Evolutionary conservation across 768 basidiomycete genomes (phyloP).

Genomic region (Krasilnikovozyma curviuscula): DNA sequence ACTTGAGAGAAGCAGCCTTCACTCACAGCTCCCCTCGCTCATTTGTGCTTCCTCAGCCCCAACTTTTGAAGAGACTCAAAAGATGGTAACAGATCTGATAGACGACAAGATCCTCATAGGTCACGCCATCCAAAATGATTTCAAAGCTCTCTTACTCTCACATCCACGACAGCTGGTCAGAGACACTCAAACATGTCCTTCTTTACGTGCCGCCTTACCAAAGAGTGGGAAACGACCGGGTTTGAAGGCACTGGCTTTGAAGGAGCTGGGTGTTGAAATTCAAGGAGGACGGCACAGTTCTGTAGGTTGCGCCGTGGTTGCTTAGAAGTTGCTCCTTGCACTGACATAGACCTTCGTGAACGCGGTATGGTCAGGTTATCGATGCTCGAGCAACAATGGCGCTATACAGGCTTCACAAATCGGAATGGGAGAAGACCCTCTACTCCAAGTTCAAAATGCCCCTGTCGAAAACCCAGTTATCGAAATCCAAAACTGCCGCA

Average conservation of each 20-base stretch:
- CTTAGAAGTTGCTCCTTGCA: too few relatives aligned
- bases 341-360: too few relatives aligned
- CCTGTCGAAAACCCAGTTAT: slow-evolving; percentile 15
- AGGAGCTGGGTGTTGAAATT: slow-evolving; percentile 60
- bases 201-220: slow-evolving; percentile 29
- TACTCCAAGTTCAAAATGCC: slow-evolving; percentile 20
- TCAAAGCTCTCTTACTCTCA: slow-evolving; percentile 35
- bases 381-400: slow-evolving; percentile 95
- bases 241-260: slow-evolving; percentile 55
- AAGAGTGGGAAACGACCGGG: slow-evolving; percentile 41
- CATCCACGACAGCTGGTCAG: slow-evolving; percentile 28
- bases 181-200: slow-evolving; percentile 28
- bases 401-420: slow-evolving; percentile 61
- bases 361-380: slow-evolving; percentile 39
- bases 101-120: slow-evolving; percentile 66
- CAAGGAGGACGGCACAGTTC: slow-evolving; percentile 80
- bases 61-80: slow-evolving; percentile 59
- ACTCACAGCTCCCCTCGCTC: neutral
- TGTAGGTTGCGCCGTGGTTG: slow-evolving; percentile 39
- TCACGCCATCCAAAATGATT: slow-evolving; percentile 78
- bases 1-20: neutral
- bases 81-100: slow-evolving; percentile 51
- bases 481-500: slow-evolving; percentile 7
- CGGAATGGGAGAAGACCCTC: slow-evolving; percentile 54
- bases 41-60: slow-evolving; percentile 35